Evolutionary conservation across 176 grass and related monocot genomes (phyloP), one percentile per base, ranked within the genome.

Genomic region (Chrysopogon serrulatus): DNA sequence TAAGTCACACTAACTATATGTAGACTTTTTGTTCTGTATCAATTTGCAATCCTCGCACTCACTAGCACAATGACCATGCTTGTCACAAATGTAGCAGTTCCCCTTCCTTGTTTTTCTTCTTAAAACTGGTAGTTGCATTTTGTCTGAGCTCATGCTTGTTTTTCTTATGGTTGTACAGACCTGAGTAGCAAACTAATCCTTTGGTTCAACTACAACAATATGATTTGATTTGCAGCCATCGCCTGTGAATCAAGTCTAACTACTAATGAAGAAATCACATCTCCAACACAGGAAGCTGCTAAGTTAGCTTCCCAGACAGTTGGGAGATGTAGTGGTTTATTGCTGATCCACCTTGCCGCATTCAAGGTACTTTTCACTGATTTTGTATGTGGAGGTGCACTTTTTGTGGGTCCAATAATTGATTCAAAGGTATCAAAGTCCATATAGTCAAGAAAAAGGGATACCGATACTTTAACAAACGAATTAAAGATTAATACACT

Each of bases 361-460:
- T 74, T 98, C 43, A 98, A 89, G 76, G 66, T 95, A 79, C 86
- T 98, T 81, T 82, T 93, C 73, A 82, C 74, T 54, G 89, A 98
- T 85, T 69, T 93, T 45, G 67, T 95, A 56, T 84, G 79, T 1
- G 91, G 84, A 77, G 87, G 90, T 73, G 85, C 90, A 40, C 65
- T 88, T 75, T 98, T 91, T 80, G 85, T 92, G 60, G 96, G 93
- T 86, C 93, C 93, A 51, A 93, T 85, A 71, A 80, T 87, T 57
- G 89, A 95, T 53, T 73, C 80, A 9, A 9, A 88, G 80, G 96
- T 95, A 91, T 98, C 89, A 83, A 95, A 87, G 90, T 81, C 93
- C 19, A 93, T 83, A 44, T 82, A 93, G 1, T 87, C 91, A 62
- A 95, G 89, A 82, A 98, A 92, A 78, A 98, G 85, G 79, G 91